Evolutionary conservation across 208 protist species (phyloP), one percentile per base, ranked within the genome.

Genomic region (Leishmania turanica): DNA sequence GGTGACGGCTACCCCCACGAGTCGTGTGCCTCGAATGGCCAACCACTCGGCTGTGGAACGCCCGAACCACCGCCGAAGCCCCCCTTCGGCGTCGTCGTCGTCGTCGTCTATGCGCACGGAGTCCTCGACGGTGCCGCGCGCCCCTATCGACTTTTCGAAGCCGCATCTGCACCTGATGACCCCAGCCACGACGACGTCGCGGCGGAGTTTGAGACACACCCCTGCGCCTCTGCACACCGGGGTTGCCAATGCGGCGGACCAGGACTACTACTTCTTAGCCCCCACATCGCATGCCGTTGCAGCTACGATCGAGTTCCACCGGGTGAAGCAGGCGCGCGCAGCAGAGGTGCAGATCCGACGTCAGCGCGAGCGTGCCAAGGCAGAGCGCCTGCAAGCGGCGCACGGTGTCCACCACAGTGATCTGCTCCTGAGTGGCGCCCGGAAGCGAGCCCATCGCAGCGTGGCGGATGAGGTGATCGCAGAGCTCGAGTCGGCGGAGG

Each of bases 211-310:
- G 3, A 76, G 19, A 19, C 27, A 17, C 3, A 4, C 3, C 45
- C 27, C 69, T 53, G 6, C 45, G 45, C 11, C 69, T 53, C 71
- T 51, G 71, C 31, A 24, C 71, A 15, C 71, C 3, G n/a, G 1
- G 13, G 9, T 9, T 42, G 21, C 51, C 37, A 47, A 17, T 24
- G 77, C 45, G 1, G 78, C 45, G 15, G 84, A 85, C n/a, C 83
- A 87, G 58, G 86, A 90, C 27, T 80, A 89, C 40, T 95, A 95
- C 80, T 95, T 95, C 40, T 80, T 95, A 8, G 40, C 74, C 11
- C 91, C 91, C 5, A 86, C 73, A 11, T 77, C 79, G 21, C 91
- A 95, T 80, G 73, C 86, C 15, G 53, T 84, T 31, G 82, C 76
- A 11, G 87, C 91, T 17, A 58, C 54, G 27, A 74, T 82, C 17